Percentiles rank a stretch among this genome's conserved stretches.
These are phyloP conservation scores for Fusarium continuum DNA, from an alignment of 2,329 filamentous ascomycete genomes.

Conservation along the genomic window DNA sequence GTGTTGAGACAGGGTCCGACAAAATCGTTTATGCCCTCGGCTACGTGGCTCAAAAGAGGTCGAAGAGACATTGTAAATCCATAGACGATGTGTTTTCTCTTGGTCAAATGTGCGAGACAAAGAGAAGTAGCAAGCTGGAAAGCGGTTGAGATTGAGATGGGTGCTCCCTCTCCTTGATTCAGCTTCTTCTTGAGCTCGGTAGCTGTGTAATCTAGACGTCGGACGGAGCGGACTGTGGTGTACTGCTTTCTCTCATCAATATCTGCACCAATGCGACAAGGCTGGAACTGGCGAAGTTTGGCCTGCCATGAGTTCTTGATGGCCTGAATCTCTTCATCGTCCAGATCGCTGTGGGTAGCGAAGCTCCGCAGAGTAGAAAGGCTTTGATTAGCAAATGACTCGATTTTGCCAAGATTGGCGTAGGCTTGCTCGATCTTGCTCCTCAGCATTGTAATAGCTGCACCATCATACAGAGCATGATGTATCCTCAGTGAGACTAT, in stretches of 20 bases:
- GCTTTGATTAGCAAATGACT: background rate
- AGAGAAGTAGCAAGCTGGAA: slow-evolving; percentile 16
- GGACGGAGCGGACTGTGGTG: no score
- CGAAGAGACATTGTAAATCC: slow-evolving; percentile 24
- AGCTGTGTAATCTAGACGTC: no score
- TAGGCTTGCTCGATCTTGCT: slow-evolving; percentile 2
- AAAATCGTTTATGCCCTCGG: background rate
- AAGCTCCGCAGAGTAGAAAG: background rate
- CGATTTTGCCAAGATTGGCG: background rate
- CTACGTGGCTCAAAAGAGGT: background rate
- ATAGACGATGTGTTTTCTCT: background rate
- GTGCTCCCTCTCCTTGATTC: background rate
- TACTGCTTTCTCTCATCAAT: background rate
- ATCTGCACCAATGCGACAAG: background rate
- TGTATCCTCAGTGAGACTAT: slow-evolving; percentile 10
- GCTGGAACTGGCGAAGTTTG: background rate
- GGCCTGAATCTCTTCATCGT: background rate
- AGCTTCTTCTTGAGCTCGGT: background rate
- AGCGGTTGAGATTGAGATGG: background rate
- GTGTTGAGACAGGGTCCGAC: slow-evolving; percentile 24
- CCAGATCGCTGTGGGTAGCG: background rate
- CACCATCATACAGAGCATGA: slow-evolving; percentile 18
- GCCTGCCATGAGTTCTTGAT: background rate
- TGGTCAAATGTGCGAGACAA: slow-evolving; percentile 11
- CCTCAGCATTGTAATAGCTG: slow-evolving; percentile 3